A percentile compares a stretch with the other conserved stretches of the same genome.
phyloP scores from a whole-genome alignment of 495 filamentous ascomycete genomes.

The Platismatia glauca region DNA sequence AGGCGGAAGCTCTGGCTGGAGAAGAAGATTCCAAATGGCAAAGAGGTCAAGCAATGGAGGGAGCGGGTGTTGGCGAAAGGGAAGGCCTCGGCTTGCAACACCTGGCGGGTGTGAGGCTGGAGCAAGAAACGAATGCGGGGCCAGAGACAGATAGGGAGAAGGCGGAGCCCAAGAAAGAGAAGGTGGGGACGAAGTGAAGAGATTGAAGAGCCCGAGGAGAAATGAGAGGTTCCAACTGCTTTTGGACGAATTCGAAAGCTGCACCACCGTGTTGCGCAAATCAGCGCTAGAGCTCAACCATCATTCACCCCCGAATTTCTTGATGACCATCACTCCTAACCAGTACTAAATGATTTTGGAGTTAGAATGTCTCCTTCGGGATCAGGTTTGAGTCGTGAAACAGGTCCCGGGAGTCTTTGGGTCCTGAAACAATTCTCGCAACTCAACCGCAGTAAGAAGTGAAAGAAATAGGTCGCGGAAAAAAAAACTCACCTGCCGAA shows the following conservation, averaged over 20 bases:
- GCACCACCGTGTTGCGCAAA: neutral
- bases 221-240: neutral
- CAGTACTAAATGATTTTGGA: no score
- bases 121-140: neutral
- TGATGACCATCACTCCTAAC: neutral
- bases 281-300: neutral
- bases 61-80: neutral
- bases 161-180: no score
- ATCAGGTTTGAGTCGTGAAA: no score
- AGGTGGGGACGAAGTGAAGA: neutral
- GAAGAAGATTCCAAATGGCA: conserved; percentile 6
- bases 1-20: conserved; percentile 41
- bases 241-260: neutral
- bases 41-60: neutral
- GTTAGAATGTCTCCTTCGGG: no score
- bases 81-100: conserved; percentile 3
- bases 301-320: neutral
- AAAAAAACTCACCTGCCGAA: no score
- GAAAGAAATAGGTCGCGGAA: no score
- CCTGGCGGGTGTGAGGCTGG: neutral
- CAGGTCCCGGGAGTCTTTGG: no score
- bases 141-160: neutral
- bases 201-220: neutral
- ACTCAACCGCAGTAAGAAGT: no score
- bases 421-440: no score